phyloP scores from a whole-genome alignment of 805 yeast genomes.

The Barnettozyma salicaria region DNA sequence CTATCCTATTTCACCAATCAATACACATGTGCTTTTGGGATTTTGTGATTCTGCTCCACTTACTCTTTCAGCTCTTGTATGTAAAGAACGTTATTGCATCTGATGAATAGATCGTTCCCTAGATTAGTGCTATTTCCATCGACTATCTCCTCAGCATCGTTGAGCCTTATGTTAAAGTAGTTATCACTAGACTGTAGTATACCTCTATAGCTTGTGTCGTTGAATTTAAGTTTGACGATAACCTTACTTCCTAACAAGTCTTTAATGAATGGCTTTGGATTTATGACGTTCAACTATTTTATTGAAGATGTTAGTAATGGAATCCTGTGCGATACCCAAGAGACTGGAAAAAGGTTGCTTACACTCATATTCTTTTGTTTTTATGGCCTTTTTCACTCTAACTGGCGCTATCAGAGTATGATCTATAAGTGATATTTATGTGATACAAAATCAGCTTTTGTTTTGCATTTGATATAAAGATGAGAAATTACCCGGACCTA shows the following conservation, averaged over 20 bases:
- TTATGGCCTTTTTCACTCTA: too few relatives aligned
- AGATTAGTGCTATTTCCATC: constrained; percentile 43
- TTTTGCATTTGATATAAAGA: not conserved
- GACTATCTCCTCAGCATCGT: constrained; percentile 49
- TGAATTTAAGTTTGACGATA: constrained; percentile 82
- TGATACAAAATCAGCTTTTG: not conserved
- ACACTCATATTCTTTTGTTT: constrained; percentile 3
- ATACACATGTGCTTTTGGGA: too few relatives aligned
- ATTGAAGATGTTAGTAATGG: constrained; percentile 6
- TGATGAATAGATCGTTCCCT: constrained; percentile 73
- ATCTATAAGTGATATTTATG: not conserved
- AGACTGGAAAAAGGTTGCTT: not conserved
- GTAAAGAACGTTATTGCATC: constrained; percentile 85
- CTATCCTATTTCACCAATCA: too few relatives aligned
- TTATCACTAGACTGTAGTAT: constrained; percentile 73
- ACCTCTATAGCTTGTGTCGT: constrained; percentile 82
- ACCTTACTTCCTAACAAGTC: constrained; percentile 68
- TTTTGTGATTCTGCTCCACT: not conserved
- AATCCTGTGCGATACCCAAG: not conserved
- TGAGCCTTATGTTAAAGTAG: constrained; percentile 84
- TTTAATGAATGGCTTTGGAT: constrained; percentile 87
- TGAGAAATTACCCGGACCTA: not conserved
- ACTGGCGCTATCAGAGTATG: too few relatives aligned
- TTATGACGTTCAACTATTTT: constrained; percentile 46
- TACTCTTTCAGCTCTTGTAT: constrained; percentile 20